A percentile compares a stretch with the other conserved stretches of the same genome.
Evolutionary conservation across 106 monocot genomes (phyloP).

Genomic region (Acorus calamus): DNA sequence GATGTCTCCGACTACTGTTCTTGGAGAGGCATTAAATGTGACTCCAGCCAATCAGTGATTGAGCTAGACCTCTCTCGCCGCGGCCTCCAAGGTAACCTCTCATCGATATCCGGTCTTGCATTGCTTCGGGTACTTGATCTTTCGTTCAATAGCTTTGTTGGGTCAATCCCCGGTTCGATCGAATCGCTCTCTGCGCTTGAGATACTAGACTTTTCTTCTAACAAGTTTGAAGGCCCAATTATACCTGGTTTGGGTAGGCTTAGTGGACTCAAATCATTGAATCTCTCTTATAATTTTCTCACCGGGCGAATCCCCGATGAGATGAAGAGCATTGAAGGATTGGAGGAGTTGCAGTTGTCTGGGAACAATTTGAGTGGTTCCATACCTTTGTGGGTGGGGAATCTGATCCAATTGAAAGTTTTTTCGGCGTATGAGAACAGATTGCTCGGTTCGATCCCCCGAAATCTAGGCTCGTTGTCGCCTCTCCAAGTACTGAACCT

Average conservation of each 20-base stretch:
- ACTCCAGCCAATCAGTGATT: slow-evolving; percentile 16
- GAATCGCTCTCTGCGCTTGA: slow-evolving; percentile 28
- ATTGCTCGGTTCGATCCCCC: slow-evolving; percentile 49
- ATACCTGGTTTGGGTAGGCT: slow-evolving; percentile 40
- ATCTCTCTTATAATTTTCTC: slow-evolving; percentile 62
- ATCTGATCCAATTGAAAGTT: slow-evolving; percentile 31
- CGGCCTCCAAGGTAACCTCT: slow-evolving; percentile 53
- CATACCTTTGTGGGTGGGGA: slow-evolving; percentile 50
- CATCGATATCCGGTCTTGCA: slow-evolving; percentile 33
- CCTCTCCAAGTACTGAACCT: slow-evolving; percentile 59
- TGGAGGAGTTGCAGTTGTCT: slow-evolving; percentile 76
- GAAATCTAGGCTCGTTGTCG: slow-evolving; percentile 41
- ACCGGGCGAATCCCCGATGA: slow-evolving; percentile 43
- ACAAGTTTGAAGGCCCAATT: slow-evolving; percentile 37
- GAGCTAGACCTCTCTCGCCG: slow-evolving; percentile 36
- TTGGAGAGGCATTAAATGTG: slow-evolving; percentile 61
- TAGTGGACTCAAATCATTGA: slow-evolving; percentile 30
- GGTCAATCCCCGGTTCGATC: slow-evolving; percentile 35
- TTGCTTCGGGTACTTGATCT: slow-evolving; percentile 49
- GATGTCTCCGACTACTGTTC: slow-evolving; percentile 30
- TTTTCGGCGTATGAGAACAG: slow-evolving; percentile 71
- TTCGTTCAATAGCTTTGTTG: slow-evolving; percentile 47
- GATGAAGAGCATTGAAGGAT: slow-evolving; percentile 23
- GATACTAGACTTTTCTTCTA: slow-evolving; percentile 65
- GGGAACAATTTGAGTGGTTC: slow-evolving; percentile 46